Evolutionary conservation across 2,329 filamentous ascomycete genomes (phyloP), one percentile per base, ranked within the genome.

Genomic region (Aspergillus phoenicis): DNA sequence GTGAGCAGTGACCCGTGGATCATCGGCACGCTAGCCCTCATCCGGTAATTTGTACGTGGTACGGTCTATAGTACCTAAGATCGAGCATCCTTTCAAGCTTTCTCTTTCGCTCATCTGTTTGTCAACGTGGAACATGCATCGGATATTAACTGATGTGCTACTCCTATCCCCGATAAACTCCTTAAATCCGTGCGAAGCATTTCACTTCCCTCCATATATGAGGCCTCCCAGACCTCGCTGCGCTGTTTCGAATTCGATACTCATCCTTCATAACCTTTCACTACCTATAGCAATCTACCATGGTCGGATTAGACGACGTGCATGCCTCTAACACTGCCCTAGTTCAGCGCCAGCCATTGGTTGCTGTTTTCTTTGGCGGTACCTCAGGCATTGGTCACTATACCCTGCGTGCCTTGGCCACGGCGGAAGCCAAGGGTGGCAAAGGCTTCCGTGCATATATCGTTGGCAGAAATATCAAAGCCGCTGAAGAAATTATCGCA

Each of bases 341-440:
- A 10, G 57, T 59, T 4, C 39, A 30, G 13, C 28, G 33, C 24
- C 57, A 54, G 43, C 51, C 57, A n/a, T 41, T 59, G 20, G 57
- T 59, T n/a, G 57, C 57, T 8, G 57, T 54, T 30, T 59, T 60
- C 36, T 54, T 59, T 17, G 57, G 57, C 5, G 58, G 52, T 30
- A 60, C 53, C 47, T 57, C 58, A 47, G 58, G 58, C 33, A 60
- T 57, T 26, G 58, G 47, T 17, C 53, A 52, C 47, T 60, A 59
- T 41, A 59, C 57, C 8, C 39, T 59, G 10, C 49, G 57, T 28
- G 57, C 57, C 13, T 30, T 59, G 6, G 51, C 51, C 26, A 47
- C 28, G 8, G 57, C 51, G 1, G 43, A 45, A 47, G 30, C 49
- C 10, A 38, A 28, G 10, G 11, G 24, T 17, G 51, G 57, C 13